Evolutionary conservation across 495 filamentous ascomycete species (phyloP).

Genomic region (Daldinia decipiens): DNA sequence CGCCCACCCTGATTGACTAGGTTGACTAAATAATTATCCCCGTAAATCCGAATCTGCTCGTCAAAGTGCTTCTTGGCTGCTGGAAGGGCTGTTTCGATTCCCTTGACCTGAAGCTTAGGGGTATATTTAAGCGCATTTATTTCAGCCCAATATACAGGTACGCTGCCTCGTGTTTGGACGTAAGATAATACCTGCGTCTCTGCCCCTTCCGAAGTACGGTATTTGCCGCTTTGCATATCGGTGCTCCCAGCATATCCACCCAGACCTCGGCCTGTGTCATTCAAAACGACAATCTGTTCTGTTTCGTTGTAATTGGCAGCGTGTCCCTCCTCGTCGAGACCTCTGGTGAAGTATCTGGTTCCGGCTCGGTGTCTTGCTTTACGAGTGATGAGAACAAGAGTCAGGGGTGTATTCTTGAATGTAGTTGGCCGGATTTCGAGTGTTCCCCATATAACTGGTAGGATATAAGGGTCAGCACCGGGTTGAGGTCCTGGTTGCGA

Average conservation of each 20-base stretch:
- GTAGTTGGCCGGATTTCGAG: slow-evolving; percentile 83
- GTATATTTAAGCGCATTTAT: slow-evolving; percentile 90
- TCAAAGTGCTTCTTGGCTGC: slow-evolving; percentile 87
- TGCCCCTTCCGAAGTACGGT: slow-evolving; percentile 63
- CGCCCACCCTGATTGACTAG: slow-evolving; percentile 94
- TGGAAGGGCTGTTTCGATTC: slow-evolving; percentile 80
- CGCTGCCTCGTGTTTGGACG: slow-evolving; percentile 93
- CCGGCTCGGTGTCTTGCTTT: slow-evolving; percentile 86
- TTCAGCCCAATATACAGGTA: slow-evolving; percentile 95
- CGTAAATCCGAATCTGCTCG: slow-evolving; percentile 91
- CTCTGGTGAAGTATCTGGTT: slow-evolving; percentile 93
- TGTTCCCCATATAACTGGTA: slow-evolving; percentile 95
- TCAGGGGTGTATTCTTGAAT: slow-evolving; percentile 83
- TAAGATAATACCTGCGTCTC: slow-evolving; percentile 92
- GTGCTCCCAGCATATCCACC: slow-evolving; percentile 84
- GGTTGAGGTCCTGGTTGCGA: slow-evolving; percentile 74
- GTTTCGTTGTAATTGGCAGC: slow-evolving; percentile 99
- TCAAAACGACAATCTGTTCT: slow-evolving; percentile 88
- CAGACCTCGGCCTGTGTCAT: slow-evolving; percentile 75
- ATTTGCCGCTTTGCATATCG: slow-evolving; percentile 76
- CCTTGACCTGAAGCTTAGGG: slow-evolving; percentile 85
- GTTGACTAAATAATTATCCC: slow-evolving; percentile 96
- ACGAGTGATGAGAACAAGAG: slow-evolving; percentile 86
- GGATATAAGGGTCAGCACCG: slow-evolving; percentile 88
- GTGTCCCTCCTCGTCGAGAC: slow-evolving; percentile 91